Conservation (phyloP, 2,329 filamentous ascomycete genomes). For the Cladosporium sp. region DNA sequence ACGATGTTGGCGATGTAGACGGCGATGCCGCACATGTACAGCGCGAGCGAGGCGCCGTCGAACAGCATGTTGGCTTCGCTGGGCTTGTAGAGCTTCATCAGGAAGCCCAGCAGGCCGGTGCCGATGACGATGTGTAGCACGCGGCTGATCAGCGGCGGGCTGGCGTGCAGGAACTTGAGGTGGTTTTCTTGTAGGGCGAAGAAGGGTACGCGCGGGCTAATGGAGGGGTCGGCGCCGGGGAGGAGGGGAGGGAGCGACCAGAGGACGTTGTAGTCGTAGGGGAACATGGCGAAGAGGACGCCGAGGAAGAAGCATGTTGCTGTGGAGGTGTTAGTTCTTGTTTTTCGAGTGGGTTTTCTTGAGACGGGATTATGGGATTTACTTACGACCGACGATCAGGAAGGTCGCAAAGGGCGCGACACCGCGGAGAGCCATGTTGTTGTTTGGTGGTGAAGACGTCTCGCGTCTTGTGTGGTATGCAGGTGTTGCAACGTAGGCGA, state of each 20-base stretch:
- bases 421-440: constrained; percentile 31
- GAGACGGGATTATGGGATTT: neutral
- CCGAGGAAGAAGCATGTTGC: constrained; percentile 94
- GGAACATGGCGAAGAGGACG: constrained; percentile 93
- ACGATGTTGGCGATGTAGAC: constrained; percentile 97
- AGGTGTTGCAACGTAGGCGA: neutral
- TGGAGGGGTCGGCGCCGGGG: constrained; percentile 43
- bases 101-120: constrained; percentile 82
- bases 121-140: constrained; percentile 92
- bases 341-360: neutral
- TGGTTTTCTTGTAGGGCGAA: constrained; percentile 85
- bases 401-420: constrained; percentile 79
- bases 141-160: constrained; percentile 86
- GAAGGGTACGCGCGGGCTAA: constrained; percentile 58
- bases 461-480: neutral
- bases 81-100: constrained; percentile 92
- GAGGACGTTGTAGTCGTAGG: constrained; percentile 90
- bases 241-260: constrained; percentile 62
- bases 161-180: constrained; percentile 86
- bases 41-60: constrained; percentile 70
- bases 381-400: constrained; percentile 92
- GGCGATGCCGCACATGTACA: constrained; percentile 82
- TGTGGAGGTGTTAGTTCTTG: constrained; percentile 28
- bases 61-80: constrained; percentile 95
- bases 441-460: neutral